phyloP scores from a whole-genome alignment of 2,329 filamentous ascomycete genomes.

The Alternaria sp. region DNA sequence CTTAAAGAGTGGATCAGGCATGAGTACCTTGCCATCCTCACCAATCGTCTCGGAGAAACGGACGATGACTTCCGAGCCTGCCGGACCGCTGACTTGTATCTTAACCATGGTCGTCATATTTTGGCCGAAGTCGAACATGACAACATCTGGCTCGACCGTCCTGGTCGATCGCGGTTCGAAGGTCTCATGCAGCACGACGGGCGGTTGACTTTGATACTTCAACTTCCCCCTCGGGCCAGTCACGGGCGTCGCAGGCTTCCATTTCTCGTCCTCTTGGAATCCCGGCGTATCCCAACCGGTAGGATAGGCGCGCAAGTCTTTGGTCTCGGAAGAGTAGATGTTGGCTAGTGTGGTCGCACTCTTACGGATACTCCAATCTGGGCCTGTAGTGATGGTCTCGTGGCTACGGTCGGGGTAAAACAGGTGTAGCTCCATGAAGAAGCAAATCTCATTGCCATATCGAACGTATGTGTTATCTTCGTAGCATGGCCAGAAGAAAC shows the following conservation, averaged over 20 bases:
- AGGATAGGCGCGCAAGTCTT: conserved; percentile 47
- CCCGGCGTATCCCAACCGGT: conserved; percentile 35
- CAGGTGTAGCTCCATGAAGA: conserved; percentile 50
- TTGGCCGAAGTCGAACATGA: conserved; percentile 43
- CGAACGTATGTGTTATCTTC: conserved; percentile 51
- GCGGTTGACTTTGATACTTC: conserved; percentile 51
- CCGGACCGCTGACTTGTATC: conserved; percentile 30
- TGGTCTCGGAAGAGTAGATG: conserved; percentile 51
- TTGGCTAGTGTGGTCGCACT: conserved; percentile 51
- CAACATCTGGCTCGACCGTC: conserved; percentile 27
- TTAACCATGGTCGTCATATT: conserved; percentile 45
- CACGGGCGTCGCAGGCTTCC: conserved; percentile 46
- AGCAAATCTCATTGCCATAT: conserved; percentile 48
- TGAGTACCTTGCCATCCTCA: conserved; percentile 45
- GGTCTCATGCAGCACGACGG: conserved; percentile 47
- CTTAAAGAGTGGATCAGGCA: conserved; percentile 52
- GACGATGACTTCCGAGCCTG: conserved; percentile 38
- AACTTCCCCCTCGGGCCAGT: conserved; percentile 51
- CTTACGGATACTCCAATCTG: conserved; percentile 48
- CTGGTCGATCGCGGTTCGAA: conserved; percentile 37
- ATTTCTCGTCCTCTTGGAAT: conserved; percentile 37
- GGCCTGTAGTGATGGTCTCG: conserved; percentile 47
- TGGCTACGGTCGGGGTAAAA: conserved; percentile 48
- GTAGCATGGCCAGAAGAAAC: conserved; percentile 54
- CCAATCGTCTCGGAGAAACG: conserved; percentile 42